Evolutionary conservation across 768 basidiomycete species (phyloP).

Genomic region (Russula virescens): DNA sequence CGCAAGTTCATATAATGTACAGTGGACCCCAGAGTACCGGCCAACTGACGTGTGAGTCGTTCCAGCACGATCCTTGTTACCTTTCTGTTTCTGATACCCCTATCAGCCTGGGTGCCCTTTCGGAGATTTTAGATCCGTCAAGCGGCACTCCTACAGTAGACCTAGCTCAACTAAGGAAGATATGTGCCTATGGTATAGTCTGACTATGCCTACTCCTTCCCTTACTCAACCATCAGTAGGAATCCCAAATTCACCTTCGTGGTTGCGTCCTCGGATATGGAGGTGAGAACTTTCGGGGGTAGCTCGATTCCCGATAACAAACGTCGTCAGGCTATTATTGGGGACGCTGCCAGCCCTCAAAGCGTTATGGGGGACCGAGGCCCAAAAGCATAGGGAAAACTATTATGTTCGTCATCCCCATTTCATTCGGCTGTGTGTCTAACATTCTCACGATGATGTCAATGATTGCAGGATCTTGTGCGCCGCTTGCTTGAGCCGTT

Average conservation of each 20-base stretch:
- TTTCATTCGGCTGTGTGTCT: not conserved
- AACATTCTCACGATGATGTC: slow-evolving; percentile 9
- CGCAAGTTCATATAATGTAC: slow-evolving; percentile 46
- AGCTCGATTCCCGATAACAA: slow-evolving; percentile 11
- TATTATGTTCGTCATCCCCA: slow-evolving; percentile 55
- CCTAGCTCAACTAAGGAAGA: slow-evolving; percentile 45
- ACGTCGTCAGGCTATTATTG: slow-evolving; percentile 48
- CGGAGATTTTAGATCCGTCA: slow-evolving; percentile 53
- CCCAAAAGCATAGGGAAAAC: slow-evolving; percentile 53
- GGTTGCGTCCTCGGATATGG: slow-evolving; percentile 75
- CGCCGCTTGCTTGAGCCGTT: slow-evolving; percentile 57
- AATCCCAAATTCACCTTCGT: slow-evolving; percentile 65
- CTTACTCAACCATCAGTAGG: slow-evolving; percentile 36
- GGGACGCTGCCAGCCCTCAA: slow-evolving; percentile 56
- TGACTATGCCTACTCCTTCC: slow-evolving; percentile 9
- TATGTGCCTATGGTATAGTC: slow-evolving; percentile 58
- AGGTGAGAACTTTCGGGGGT: slow-evolving; percentile 42
- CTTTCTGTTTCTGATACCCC: slow-evolving; percentile 17
- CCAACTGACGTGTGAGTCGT: slow-evolving; percentile 55
- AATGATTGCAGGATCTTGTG: slow-evolving; percentile 53
- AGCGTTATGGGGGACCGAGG: slow-evolving; percentile 52
- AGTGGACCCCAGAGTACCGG: slow-evolving; percentile 57
- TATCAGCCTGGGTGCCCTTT: slow-evolving; percentile 47
- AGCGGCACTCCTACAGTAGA: slow-evolving; percentile 48
- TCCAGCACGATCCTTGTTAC: not conserved